These are phyloP conservation scores for Symbiodinium pilosum DNA, from an alignment of 73 alveolate genomes.

Conservation along the genomic window DNA sequence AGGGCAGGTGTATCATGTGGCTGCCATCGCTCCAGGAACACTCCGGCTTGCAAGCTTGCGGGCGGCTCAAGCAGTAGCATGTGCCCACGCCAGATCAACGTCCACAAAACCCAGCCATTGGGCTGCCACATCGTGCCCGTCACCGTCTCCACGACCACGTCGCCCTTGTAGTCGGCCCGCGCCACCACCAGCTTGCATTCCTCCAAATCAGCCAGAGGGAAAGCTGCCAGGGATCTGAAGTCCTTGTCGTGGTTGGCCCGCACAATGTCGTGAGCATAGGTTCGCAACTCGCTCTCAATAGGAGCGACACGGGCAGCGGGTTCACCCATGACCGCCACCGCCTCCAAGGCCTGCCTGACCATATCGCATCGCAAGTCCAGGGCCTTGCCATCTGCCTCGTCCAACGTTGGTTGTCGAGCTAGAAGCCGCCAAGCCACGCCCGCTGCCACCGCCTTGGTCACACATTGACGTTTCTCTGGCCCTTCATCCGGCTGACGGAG, in stretches of 20 bases:
- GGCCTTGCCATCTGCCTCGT: no score
- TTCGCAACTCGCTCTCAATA: not conserved
- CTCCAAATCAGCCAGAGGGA: not conserved
- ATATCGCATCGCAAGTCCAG: no score
- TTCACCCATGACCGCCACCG: no score
- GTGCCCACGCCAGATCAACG: conserved; percentile 31
- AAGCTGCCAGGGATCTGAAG: not conserved
- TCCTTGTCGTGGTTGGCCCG: conserved; percentile 26
- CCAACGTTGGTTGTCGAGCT: no score
- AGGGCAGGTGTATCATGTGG: not conserved
- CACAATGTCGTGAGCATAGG: conserved; percentile 23
- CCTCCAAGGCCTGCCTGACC: no score
- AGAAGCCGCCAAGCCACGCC: no score
- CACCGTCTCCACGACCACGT: not conserved
- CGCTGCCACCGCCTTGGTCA: no score
- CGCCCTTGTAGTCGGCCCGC: conserved; percentile 8
- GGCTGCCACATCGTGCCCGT: not conserved
- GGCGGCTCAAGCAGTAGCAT: conserved; percentile 12
- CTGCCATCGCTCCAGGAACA: not conserved
- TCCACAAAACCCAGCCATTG: not conserved
- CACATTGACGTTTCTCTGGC: no score
- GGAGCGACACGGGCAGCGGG: not conserved
- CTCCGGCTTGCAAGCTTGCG: not conserved
- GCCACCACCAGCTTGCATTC: not conserved
- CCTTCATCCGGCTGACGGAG: no score